A percentile compares a stretch with the other conserved stretches of the same genome.
These are phyloP conservation scores for Pouteria campechiana DNA, from an alignment of 179 eudicot genomes.

Conservation along the genomic window DNA sequence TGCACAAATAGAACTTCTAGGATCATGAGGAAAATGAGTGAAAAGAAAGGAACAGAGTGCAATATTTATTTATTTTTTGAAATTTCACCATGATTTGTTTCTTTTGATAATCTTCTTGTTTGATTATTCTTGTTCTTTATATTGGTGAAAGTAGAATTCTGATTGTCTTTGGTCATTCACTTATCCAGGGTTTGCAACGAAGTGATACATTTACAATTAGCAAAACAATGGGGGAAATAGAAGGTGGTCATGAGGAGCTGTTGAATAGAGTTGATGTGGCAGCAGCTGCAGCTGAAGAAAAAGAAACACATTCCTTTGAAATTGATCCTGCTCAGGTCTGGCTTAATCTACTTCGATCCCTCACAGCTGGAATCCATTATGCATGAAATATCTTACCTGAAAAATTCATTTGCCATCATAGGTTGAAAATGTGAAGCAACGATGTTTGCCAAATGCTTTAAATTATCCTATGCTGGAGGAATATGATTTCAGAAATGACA, in stretches of 20 bases:
- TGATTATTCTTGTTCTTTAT: too few species aligned
- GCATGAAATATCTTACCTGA: neutral
- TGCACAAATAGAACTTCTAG: too few species aligned
- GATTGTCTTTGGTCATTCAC: neutral
- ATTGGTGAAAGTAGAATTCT: too few species aligned
- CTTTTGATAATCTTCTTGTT: too few species aligned
- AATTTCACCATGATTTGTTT: too few species aligned
- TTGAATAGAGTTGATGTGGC: constrained; percentile 86
- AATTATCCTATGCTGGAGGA: constrained; percentile 99
- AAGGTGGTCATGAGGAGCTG: constrained; percentile 57
- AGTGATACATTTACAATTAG: constrained; percentile 57
- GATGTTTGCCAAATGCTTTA: constrained; percentile 87
- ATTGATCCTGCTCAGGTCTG: constrained; percentile 85
- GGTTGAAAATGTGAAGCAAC: constrained; percentile 97
- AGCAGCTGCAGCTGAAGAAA: constrained; percentile 95
- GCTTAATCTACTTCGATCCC: neutral
- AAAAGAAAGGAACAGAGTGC: too few species aligned
- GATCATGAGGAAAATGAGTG: too few species aligned
- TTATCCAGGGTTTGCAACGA: constrained; percentile 42
- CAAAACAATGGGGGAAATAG: constrained; percentile 52
- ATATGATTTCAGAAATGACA: constrained; percentile 93
- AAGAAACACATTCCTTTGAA: constrained; percentile 93
- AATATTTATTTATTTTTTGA: too few species aligned
- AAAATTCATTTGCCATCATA: constrained; percentile 12
- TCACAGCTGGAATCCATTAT: neutral